Evolutionary conservation across 495 filamentous ascomycete genomes (phyloP).

Genomic region (Rhypophila decipiens): DNA sequence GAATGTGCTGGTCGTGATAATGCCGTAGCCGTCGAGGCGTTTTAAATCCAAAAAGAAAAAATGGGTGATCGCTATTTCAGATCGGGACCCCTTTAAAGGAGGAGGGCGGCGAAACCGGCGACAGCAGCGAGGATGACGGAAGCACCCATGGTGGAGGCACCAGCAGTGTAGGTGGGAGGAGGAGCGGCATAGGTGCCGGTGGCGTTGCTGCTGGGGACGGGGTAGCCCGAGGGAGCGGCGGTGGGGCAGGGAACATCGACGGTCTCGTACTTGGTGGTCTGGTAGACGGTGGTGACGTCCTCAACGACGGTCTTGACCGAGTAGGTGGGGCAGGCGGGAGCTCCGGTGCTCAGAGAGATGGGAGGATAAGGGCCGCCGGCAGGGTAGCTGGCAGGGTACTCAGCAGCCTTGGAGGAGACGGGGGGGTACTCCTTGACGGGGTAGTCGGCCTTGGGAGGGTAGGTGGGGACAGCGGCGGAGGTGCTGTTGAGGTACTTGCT

Average conservation of each 20-base stretch:
- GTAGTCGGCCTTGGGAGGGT: constrained; percentile 10
- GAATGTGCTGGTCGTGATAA: constrained; percentile 3
- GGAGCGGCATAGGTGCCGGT: constrained; percentile 25
- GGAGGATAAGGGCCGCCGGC: not conserved
- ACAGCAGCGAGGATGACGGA: constrained; percentile 42
- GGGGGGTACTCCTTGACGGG: constrained; percentile 22
- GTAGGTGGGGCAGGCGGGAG: constrained; percentile 26
- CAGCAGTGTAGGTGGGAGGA: constrained; percentile 37
- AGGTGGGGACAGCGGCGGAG: constrained; percentile 11
- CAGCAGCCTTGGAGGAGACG: constrained; percentile 7
- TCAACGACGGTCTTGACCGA: constrained; percentile 36
- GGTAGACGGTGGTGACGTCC: constrained; percentile 43
- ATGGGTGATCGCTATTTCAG: not conserved
- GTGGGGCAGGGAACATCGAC: constrained; percentile 35
- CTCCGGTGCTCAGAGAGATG: constrained; percentile 16
- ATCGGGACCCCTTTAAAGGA: constrained; percentile 38
- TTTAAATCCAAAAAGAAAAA: constrained; percentile 1
- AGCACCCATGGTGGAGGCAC: constrained; percentile 38
- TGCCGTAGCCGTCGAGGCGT: constrained; percentile 4
- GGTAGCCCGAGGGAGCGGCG: constrained; percentile 21
- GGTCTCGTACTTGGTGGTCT: constrained; percentile 49
- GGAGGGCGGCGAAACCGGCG: constrained; percentile 44
- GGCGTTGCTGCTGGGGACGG: constrained; percentile 22
- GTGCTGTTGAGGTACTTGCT: constrained; percentile 50
- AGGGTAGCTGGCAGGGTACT: constrained; percentile 4